A percentile compares a stretch with the other conserved stretches of the same genome.
These are phyloP conservation scores for Micromonas pusilla DNA, from an alignment of 139 green algal genomes.

Conservation along the genomic window DNA sequence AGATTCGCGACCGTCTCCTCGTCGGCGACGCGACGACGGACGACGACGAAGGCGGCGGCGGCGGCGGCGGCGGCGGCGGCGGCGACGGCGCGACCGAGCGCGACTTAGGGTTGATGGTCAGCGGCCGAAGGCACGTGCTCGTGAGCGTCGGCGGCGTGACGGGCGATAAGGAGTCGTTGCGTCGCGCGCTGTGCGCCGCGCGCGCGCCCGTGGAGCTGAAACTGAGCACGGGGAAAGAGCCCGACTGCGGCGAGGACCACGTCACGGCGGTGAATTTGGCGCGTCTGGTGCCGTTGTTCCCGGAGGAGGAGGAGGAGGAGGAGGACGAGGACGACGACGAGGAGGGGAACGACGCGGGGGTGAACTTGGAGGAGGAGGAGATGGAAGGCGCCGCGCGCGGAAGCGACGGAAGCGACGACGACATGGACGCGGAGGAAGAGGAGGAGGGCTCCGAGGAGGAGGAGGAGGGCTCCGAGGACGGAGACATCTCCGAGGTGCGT, in stretches of 20 bases:
- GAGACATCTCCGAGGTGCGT: no score
- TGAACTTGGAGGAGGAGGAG: not conserved
- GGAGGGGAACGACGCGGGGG: not conserved
- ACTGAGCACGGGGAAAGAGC: not conserved
- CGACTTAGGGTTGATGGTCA: not conserved
- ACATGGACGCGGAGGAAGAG: no score
- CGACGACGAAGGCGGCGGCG: not conserved
- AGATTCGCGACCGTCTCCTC: not conserved
- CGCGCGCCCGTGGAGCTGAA: not conserved
- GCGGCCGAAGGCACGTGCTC: not conserved
- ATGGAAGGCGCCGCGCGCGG: not conserved
- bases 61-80: not conserved
- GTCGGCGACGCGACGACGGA: no score
- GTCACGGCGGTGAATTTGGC: conserved; percentile 25
- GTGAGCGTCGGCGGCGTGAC: not conserved
- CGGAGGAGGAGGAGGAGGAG: not conserved
- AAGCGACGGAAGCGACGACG: not conserved
- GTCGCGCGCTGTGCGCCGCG: no score
- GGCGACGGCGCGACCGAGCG: not conserved
- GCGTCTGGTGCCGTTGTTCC: not conserved
- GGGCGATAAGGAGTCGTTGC: no score
- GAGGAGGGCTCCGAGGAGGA: no score
- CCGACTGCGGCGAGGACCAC: conserved; percentile 16
- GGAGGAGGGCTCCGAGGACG: no score
- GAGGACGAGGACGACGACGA: not conserved